Evolutionary conservation across 148 eudicot species (phyloP).

Genomic region (Heliosperma pusillum): DNA sequence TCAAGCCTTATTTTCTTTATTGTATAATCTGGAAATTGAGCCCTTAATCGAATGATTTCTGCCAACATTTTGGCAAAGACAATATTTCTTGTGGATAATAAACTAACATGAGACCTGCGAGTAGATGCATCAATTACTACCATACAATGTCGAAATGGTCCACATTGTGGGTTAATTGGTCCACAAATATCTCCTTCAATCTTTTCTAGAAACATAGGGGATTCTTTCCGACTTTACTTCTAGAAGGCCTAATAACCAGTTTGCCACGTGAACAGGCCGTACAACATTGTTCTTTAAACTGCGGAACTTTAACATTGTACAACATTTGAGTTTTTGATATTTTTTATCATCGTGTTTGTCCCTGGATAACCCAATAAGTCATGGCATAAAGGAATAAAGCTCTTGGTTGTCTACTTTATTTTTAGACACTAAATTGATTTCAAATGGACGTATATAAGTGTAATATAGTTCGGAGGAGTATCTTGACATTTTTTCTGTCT

Average conservation of each 20-base stretch:
- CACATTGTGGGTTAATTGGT: background rate
- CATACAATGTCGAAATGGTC: slow-evolving; percentile 5
- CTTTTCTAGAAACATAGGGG: background rate
- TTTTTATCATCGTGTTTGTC: background rate
- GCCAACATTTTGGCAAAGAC: too few relatives aligned
- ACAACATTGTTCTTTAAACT: background rate
- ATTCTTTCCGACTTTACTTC: background rate
- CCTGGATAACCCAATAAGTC: background rate
- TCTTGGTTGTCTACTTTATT: background rate
- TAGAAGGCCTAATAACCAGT: background rate
- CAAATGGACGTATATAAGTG: background rate
- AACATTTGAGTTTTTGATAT: background rate
- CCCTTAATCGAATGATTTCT: too few relatives aligned
- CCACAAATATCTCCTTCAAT: slow-evolving; percentile 9
- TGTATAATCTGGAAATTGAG: too few relatives aligned
- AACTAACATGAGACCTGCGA: background rate
- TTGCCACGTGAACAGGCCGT: background rate
- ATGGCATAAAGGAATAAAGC: background rate
- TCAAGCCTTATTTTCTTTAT: too few relatives aligned
- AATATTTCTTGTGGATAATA: background rate
- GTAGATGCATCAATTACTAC: background rate
- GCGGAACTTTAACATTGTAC: background rate
- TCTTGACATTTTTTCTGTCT: background rate
- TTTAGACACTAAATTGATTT: too few relatives aligned
- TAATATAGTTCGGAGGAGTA: background rate